phyloP scores from a whole-genome alignment of 2,329 filamentous ascomycete genomes.

The Dryadomyces quercivorus region DNA sequence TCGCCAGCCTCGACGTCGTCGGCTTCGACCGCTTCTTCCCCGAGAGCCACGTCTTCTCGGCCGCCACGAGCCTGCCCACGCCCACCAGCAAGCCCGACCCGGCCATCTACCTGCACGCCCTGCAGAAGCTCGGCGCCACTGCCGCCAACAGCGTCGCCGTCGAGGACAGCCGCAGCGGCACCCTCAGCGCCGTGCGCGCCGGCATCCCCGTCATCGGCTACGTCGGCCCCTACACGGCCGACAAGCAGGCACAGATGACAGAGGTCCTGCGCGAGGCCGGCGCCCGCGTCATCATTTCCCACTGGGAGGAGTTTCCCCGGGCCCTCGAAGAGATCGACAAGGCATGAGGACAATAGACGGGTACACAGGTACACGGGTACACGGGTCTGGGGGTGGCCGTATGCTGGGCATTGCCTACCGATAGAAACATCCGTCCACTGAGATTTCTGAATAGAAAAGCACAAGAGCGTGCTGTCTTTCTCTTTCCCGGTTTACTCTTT shows the following conservation, averaged over 20 bases:
- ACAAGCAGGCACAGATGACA: slow-evolving; percentile 53
- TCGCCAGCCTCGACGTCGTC: slow-evolving; percentile 67
- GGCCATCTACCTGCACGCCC: slow-evolving; percentile 71
- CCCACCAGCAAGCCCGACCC: slow-evolving; percentile 90
- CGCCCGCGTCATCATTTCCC: slow-evolving; percentile 47
- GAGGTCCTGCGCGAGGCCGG: slow-evolving; percentile 48
- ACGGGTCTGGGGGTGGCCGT: background rate
- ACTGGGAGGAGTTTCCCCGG: slow-evolving; percentile 45
- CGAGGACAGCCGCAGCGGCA: slow-evolving; percentile 82
- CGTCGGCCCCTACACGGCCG: slow-evolving; percentile 60
- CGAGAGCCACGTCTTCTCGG: slow-evolving; percentile 63
- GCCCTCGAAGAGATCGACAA: slow-evolving; percentile 33
- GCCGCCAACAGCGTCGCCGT: slow-evolving; percentile 65
- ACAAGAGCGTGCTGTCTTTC: background rate
- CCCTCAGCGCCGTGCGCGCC: slow-evolving; percentile 59
- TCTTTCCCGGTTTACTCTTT: background rate
- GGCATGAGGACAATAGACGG: slow-evolving; percentile 17
- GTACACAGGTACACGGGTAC: too few species aligned
- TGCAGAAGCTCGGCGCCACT: slow-evolving; percentile 59
- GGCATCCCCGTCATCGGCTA: slow-evolving; percentile 75
- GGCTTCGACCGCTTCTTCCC: slow-evolving; percentile 70
- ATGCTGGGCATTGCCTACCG: background rate
- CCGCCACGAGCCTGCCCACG: slow-evolving; percentile 61
- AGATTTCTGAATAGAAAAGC: background rate
- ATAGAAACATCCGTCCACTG: background rate